A percentile compares a stretch with the other conserved stretches of the same genome.
These are phyloP conservation scores for Ophiostoma novo-ulmi DNA, from an alignment of 2,329 filamentous ascomycete species.

Conservation along the genomic window DNA sequence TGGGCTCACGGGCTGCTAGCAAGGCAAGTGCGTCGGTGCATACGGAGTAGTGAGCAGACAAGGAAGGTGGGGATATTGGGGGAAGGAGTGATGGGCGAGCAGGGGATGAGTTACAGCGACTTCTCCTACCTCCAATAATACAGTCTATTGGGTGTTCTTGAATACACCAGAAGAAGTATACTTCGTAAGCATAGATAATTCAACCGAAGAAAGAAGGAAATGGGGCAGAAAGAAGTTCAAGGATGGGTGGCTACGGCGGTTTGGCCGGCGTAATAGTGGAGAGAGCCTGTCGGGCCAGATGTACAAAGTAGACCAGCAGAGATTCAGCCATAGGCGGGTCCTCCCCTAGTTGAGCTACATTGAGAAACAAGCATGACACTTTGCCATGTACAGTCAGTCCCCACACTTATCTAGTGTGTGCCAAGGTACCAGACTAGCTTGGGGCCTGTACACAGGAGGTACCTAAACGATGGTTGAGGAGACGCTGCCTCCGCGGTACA, in stretches of 20 bases:
- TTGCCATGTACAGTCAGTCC: background rate
- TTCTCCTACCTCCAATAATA: too few relatives aligned
- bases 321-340: slow-evolving; percentile 27
- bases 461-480: background rate
- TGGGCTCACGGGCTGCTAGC: background rate
- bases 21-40: background rate
- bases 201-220: background rate
- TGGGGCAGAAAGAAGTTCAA: slow-evolving; percentile 12
- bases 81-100: background rate
- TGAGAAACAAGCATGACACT: background rate
- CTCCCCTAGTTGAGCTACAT: slow-evolving; percentile 13
- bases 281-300: slow-evolving; percentile 29
- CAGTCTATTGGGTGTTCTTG: too few relatives aligned
- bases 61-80: background rate
- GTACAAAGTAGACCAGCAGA: slow-evolving; percentile 14
- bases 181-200: background rate
- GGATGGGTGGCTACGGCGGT: slow-evolving; percentile 45
- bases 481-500: slow-evolving; percentile 17
- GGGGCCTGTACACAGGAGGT: background rate
- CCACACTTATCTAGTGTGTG: background rate
- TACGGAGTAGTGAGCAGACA: slow-evolving; percentile 8
- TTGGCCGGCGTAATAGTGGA: slow-evolving; percentile 57
- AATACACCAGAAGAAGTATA: background rate
- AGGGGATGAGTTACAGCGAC: background rate
- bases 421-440: background rate